A percentile compares a stretch with the other conserved stretches of the same genome.
Conservation (phyloP, 352 stramenopile genomes). For the Pythium dissimile region DNA sequence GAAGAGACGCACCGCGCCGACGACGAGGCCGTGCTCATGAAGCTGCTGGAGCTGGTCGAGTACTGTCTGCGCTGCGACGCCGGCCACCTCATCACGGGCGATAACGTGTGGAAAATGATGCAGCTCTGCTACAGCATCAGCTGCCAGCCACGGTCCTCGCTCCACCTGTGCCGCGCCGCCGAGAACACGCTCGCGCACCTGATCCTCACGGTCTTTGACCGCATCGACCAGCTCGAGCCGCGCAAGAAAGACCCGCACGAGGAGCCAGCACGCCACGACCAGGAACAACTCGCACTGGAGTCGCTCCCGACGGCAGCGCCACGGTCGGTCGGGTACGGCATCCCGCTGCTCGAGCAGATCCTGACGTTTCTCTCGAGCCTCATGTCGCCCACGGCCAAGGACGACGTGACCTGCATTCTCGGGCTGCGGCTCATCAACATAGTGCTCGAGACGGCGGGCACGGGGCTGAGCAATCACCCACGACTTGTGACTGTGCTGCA, state of each 20-base stretch:
- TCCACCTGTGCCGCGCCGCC: slow-evolving; percentile 92
- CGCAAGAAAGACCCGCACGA: slow-evolving; percentile 12
- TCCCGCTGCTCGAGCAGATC: slow-evolving; percentile 91
- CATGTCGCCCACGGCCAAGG: slow-evolving; percentile 91
- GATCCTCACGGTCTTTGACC: slow-evolving; percentile 95
- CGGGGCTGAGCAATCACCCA: slow-evolving; percentile 68
- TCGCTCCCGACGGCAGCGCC: slow-evolving; percentile 15
- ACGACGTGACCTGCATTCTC: slow-evolving; percentile 87
- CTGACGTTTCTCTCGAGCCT: slow-evolving; percentile 91
- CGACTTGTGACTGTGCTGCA: slow-evolving; percentile 87
- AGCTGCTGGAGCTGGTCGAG: slow-evolving; percentile 96
- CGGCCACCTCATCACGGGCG: slow-evolving; percentile 85
- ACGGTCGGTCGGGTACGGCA: slow-evolving; percentile 53
- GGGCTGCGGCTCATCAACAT: slow-evolving; percentile 96
- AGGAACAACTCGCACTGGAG: neutral
- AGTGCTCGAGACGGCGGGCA: slow-evolving; percentile 93
- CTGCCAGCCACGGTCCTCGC: slow-evolving; percentile 80
- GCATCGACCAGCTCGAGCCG: slow-evolving; percentile 73
- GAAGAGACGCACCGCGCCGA: slow-evolving; percentile 93
- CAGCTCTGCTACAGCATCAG: slow-evolving; percentile 96
- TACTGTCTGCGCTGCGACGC: slow-evolving; percentile 93
- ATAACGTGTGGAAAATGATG: slow-evolving; percentile 95
- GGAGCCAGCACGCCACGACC: neutral
- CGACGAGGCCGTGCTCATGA: slow-evolving; percentile 93
- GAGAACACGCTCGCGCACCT: slow-evolving; percentile 96